phyloP scores from a whole-genome alignment of 371 early-diverging fungal genomes.

The Gilbertella persicaria region DNA sequence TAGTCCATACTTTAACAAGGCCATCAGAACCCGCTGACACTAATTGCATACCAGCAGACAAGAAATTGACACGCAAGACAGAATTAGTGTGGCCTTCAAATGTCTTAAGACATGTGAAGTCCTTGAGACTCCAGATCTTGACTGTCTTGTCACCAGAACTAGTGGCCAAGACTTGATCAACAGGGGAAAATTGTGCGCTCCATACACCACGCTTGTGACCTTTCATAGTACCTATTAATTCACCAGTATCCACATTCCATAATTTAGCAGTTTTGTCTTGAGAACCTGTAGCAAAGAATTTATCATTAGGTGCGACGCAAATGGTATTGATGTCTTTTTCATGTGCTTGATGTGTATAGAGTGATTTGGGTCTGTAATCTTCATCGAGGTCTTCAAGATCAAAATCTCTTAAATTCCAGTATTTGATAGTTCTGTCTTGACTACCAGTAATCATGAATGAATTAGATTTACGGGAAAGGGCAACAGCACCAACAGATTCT shows the following conservation, averaged over 20 bases:
- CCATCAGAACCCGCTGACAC: conserved; percentile 91
- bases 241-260: conserved; percentile 89
- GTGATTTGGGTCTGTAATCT: conserved; percentile 58
- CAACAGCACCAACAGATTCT: conserved; percentile 87
- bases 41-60: conserved; percentile 88
- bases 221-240: conserved; percentile 78
- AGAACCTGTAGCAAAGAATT: conserved; percentile 93
- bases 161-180: conserved; percentile 90
- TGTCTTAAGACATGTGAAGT: conserved; percentile 88
- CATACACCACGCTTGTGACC: conserved; percentile 97
- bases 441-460: conserved; percentile 83
- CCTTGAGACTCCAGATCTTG: conserved; percentile 89
- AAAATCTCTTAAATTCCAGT: conserved; percentile 78
- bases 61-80: conserved; percentile 81
- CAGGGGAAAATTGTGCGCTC: conserved; percentile 88
- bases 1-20: conserved; percentile 93
- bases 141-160: conserved; percentile 93
- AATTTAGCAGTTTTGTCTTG: conserved; percentile 97
- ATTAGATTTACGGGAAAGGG: conserved; percentile 62
- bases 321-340: conserved; percentile 98
- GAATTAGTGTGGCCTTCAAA: conserved; percentile 97
- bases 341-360: conserved; percentile 93
- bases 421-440: conserved; percentile 93
- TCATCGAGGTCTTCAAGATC: conserved; percentile 48
- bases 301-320: conserved; percentile 90